Conservation (phyloP, 1,139 yeast species). For the Debaryomyces singareniensis region DNA sequence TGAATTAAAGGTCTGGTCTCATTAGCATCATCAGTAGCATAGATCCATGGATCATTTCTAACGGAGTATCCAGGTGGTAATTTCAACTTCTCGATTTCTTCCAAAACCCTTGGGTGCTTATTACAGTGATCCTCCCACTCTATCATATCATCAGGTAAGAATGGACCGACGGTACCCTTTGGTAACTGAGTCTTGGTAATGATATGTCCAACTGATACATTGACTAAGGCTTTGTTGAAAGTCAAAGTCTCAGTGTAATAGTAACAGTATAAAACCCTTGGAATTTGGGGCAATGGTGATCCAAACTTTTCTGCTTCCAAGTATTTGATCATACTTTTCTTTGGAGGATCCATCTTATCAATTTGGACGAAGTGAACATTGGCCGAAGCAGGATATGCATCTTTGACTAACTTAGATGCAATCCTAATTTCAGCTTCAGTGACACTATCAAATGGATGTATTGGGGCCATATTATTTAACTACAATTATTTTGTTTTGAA, state of each 20-base stretch:
- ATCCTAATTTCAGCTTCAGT: conserved; percentile 57
- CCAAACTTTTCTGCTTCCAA: conserved; percentile 68
- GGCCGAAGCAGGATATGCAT: conserved; percentile 41
- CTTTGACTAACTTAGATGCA: conserved; percentile 60
- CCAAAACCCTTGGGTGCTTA: conserved; percentile 52
- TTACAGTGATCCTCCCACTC: conserved; percentile 47
- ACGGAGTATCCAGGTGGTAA: conserved; percentile 52
- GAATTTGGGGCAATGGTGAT: conserved; percentile 45
- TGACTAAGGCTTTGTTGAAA: conserved; percentile 70
- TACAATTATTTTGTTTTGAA: too few relatives aligned
- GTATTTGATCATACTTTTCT: conserved; percentile 62
- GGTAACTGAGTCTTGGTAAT: conserved; percentile 54
- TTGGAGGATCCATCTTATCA: conserved; percentile 78
- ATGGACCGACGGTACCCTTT: conserved; percentile 66
- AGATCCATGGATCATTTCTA: conserved; percentile 82
- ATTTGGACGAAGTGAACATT: conserved; percentile 65
- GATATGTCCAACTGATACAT: conserved; percentile 58
- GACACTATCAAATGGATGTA: conserved; percentile 64
- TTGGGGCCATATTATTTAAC: background rate
- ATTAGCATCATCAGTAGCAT: conserved; percentile 66
- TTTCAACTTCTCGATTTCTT: conserved; percentile 59
- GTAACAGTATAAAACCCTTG: conserved; percentile 63
- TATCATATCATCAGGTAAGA: conserved; percentile 62
- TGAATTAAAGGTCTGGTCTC: conserved; percentile 62
- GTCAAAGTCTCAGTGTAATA: conserved; percentile 54